Base-by-base conservation (phyloP, 2,329 filamentous ascomycete genomes). In the Colletotrichum theobromicola region DNA sequence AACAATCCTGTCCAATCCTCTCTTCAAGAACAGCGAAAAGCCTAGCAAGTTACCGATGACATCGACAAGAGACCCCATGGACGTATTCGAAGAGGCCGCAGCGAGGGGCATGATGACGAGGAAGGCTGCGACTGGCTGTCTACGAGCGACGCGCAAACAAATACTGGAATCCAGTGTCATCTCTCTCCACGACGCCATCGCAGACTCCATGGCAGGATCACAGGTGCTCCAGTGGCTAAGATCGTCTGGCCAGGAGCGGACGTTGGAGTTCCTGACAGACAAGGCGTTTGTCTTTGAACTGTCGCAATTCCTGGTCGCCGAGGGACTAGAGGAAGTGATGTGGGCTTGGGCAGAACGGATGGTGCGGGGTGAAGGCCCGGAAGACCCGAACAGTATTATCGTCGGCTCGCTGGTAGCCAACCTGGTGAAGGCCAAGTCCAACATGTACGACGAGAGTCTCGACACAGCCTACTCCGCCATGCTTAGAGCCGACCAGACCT, bases 61-160 rank as follows among this genome's bases (percentile, higher is more conserved):
- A 37, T 5, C 74, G 78, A 72, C 76, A 63, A 81, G 82, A 34
- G 86, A 88, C 57, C 89, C 88, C 5, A 88, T 90, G 83, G 85
- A 88, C 50, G 85, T 91, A 5, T 92, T 92, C 74, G 87, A 90
- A 76, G 84, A 86, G 71, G 90, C 90, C 21, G 89, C 90, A 3
- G 85, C 88, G 15, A 86, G 85, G 78, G 89, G 89, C 46, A 84
- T 92, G 77, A 91, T 92, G 90, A 91, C 85, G 5, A 79, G 86
- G 2, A 83, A 84, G 50, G 86, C 88, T 2, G 90, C 90, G 0
- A 86, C 86, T 2, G 90, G 90, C 15, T 91, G 89, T 73, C 83
- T 92, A 67, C 81, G 85, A 34, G 85, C 87, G 18, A 87, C 90
- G 77, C 81, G 82, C 35, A 83, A 85, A 50, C 84, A 87, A 24